A percentile compares a stretch with the other conserved stretches of the same genome.
phyloP scores from a whole-genome alignment of 129 eudicot species.

The Pulicaria dysenterica region DNA sequence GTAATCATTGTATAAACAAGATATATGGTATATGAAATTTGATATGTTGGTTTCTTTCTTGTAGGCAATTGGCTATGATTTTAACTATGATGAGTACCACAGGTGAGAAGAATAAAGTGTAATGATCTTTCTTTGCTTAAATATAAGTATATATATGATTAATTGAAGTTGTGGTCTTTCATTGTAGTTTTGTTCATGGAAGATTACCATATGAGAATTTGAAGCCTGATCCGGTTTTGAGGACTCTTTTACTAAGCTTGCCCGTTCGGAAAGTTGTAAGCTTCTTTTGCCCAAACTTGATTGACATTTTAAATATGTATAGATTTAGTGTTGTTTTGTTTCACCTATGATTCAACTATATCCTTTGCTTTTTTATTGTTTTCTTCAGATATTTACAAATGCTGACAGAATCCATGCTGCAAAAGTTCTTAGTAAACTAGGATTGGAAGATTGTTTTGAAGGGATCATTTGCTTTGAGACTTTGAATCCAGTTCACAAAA shows the following conservation, averaged over 20 bases:
- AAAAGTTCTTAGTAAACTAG: slow-evolving; percentile 62
- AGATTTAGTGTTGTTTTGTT: too few relatives aligned
- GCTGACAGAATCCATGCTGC: slow-evolving; percentile 79
- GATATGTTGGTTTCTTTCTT: neutral
- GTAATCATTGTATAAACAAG: neutral
- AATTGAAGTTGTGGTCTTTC: neutral
- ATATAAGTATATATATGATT: neutral
- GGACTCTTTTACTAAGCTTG: slow-evolving; percentile 72
- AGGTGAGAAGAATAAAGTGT: slow-evolving; percentile 40
- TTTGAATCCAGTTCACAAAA: slow-evolving; percentile 73
- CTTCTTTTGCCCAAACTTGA: neutral
- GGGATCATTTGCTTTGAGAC: slow-evolving; percentile 92
- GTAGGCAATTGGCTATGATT: slow-evolving; percentile 95
- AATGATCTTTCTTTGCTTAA: neutral
- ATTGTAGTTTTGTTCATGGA: slow-evolving; percentile 83
- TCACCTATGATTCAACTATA: neutral
- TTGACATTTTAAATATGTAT: too few relatives aligned
- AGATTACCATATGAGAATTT: slow-evolving; percentile 90
- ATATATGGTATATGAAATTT: neutral
- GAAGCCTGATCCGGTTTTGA: slow-evolving; percentile 86
- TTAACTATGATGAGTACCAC: slow-evolving; percentile 95
- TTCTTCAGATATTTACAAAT: slow-evolving; percentile 77
- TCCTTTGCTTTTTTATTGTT: neutral
- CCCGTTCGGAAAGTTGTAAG: slow-evolving; percentile 91
- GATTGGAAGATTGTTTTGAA: slow-evolving; percentile 84